Evolutionary conservation across 805 yeast genomes (phyloP).

Genomic region (Candida mattraensis): DNA sequence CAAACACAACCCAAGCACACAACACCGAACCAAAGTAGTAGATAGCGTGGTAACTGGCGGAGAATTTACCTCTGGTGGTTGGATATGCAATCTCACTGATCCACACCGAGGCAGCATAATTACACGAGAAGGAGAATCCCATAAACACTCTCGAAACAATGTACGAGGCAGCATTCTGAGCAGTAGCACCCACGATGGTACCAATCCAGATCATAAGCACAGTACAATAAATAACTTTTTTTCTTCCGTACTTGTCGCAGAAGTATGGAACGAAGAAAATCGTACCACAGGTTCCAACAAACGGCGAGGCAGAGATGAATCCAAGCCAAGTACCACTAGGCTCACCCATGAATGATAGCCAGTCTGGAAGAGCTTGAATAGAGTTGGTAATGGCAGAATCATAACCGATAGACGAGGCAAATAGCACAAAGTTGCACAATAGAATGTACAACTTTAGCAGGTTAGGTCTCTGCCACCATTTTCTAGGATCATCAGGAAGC

Average conservation of each 20-base stretch:
- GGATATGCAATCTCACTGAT: constrained; percentile 38
- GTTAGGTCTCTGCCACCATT: constrained; percentile 21
- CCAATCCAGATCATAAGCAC: constrained; percentile 17
- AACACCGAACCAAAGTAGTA: constrained; percentile 45
- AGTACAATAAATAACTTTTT: constrained; percentile 13
- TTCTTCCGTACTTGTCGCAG: constrained; percentile 20
- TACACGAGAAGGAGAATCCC: constrained; percentile 19
- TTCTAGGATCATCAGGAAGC: constrained; percentile 18
- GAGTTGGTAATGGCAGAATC: constrained; percentile 22
- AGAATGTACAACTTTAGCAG: constrained; percentile 16
- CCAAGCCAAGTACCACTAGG: constrained; percentile 23
- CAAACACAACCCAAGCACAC: constrained; percentile 45
- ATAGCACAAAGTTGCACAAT: constrained; percentile 15
- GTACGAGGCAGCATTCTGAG: constrained; percentile 18
- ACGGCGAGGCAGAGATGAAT: constrained; percentile 21
- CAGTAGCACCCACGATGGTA: constrained; percentile 20
- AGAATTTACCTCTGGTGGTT: constrained; percentile 29
- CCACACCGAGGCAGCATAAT: constrained; percentile 20
- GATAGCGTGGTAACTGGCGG: constrained; percentile 39
- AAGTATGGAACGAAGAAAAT: constrained; percentile 18
- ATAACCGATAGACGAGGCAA: constrained; percentile 21
- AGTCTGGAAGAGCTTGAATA: constrained; percentile 19
- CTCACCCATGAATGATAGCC: constrained; percentile 18
- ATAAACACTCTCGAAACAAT: constrained; percentile 18
- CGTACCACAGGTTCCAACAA: constrained; percentile 20